These are phyloP conservation scores for Withania somnifera DNA, from an alignment of 305 asterid genomes.

Conservation along the genomic window DNA sequence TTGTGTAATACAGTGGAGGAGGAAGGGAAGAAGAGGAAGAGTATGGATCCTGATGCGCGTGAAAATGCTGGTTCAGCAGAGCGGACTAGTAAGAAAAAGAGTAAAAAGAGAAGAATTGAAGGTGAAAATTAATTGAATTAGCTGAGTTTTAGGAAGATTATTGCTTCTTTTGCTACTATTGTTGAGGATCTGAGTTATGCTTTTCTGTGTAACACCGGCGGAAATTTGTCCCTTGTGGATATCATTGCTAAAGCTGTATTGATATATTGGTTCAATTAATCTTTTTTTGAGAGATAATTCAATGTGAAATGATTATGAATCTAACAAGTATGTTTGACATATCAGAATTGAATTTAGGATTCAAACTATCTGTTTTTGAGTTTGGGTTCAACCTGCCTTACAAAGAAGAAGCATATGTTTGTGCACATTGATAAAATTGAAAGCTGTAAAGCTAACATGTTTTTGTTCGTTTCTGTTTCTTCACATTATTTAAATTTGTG, in stretches of 20 bases:
- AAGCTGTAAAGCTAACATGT: background rate
- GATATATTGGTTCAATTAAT: background rate
- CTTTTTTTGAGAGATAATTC: background rate
- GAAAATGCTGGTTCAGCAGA: background rate
- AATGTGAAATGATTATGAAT: background rate
- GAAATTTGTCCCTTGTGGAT: background rate
- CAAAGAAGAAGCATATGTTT: background rate
- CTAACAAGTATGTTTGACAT: background rate
- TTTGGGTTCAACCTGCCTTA: background rate
- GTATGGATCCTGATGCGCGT: conserved; percentile 2
- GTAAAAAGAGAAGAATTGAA: conserved; percentile 21
- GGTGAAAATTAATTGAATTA: background rate
- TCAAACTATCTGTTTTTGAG: background rate
- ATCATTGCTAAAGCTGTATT: background rate
- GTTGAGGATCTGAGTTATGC: background rate
- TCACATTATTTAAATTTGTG: background rate
- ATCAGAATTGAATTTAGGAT: background rate
- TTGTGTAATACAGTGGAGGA: background rate
- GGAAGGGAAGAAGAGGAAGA: conserved; percentile 14
- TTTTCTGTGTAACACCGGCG: background rate
- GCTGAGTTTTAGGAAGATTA: background rate
- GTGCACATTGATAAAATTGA: background rate
- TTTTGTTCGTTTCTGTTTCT: background rate
- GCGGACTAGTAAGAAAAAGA: conserved; percentile 18
- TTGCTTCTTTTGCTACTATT: background rate